Base-by-base conservation (phyloP, 768 basidiomycete genomes). In the Rossbeevera mucosa region DNA sequence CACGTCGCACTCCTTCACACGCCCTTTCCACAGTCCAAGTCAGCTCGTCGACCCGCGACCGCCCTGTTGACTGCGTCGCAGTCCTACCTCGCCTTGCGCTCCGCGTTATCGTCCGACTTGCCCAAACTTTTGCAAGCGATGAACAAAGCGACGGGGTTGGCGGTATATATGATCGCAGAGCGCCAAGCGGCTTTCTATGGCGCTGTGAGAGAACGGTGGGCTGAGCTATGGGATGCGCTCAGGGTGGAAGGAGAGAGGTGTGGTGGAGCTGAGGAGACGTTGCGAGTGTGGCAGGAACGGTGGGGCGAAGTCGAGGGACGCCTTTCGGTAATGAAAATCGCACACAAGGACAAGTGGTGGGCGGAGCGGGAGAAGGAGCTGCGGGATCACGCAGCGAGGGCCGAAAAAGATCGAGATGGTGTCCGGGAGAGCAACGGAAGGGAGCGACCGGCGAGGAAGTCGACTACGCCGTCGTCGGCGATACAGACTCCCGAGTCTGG, bases 191-290 rank as follows among this genome's bases (percentile, higher is more conserved):
- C 68, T 21, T 87, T 86, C 61, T 91, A 81, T 72, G 53, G 66
- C 14, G 79, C 79, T 33, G 77, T 87, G 6, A 74, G 78, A 40
- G 80, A 81, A 46, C 72, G 78, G 25, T 92, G 90, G 90, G 77
- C 74, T 2, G 83, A 82, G n/a, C 69, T 92, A n/a, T 92, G 90
- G 90, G 86, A 91, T 54, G 87, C 85, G 63, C 69, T 88, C n/a
- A 72, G 78, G 9, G 81, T 86, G 4, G 86, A 87, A 18, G 84
- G 83, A 2, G 84, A 86, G 71, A 67, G 78, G 71, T 84, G 84
- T 55, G 82, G 78, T 0, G 84, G 82, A 7, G 76, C 77, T 5
- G 77, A 75, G 8, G 89, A 91, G 72, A 91, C 90, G 20, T 62
- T 83, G 24, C 74, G 74, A 0, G 85, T 90, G 9, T 92, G 90